Conservation (phyloP, 192 early-diverging fungal genomes). For the Coemansia sp. region DNA sequence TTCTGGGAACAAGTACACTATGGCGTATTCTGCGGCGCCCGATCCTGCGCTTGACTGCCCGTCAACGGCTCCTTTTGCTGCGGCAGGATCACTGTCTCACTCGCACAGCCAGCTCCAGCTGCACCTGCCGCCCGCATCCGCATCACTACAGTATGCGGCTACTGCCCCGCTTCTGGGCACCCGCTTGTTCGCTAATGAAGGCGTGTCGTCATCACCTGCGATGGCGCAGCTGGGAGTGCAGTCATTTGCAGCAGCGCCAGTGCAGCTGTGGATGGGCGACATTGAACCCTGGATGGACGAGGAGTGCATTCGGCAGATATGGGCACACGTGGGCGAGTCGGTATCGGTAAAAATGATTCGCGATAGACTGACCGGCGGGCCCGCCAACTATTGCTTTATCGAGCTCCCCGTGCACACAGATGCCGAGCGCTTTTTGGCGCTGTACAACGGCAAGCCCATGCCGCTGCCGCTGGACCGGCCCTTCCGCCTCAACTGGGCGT, state of each 20-base stretch:
- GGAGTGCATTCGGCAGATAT: conserved; percentile 78
- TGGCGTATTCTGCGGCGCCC: conserved; percentile 1
- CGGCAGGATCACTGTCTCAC: background rate
- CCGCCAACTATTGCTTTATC: conserved; percentile 92
- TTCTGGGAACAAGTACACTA: background rate
- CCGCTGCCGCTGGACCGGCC: conserved; percentile 70
- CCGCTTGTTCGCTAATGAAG: conserved; percentile 3
- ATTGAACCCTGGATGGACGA: conserved; percentile 99
- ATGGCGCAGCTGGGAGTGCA: conserved; percentile 16
- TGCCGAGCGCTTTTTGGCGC: conserved; percentile 68
- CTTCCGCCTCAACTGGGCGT: conserved; percentile 98
- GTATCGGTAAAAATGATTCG: conserved; percentile 94
- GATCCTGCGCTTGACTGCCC: conserved; percentile 4
- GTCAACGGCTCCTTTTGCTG: background rate
- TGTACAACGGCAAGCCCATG: conserved; percentile 77
- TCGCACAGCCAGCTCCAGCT: conserved; percentile 4
- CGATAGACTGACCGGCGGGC: conserved; percentile 76
- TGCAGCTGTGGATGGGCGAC: conserved; percentile 84
- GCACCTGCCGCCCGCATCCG: background rate
- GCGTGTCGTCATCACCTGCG: conserved; percentile 14
- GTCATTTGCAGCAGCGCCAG: conserved; percentile 7
- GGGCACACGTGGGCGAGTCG: conserved; percentile 80
- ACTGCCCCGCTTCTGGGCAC: background rate
- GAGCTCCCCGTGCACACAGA: conserved; percentile 69
- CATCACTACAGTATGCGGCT: conserved; percentile 6